phyloP scores from a whole-genome alignment of 768 basidiomycete species.

The Pleurotus citrinopileatus region DNA sequence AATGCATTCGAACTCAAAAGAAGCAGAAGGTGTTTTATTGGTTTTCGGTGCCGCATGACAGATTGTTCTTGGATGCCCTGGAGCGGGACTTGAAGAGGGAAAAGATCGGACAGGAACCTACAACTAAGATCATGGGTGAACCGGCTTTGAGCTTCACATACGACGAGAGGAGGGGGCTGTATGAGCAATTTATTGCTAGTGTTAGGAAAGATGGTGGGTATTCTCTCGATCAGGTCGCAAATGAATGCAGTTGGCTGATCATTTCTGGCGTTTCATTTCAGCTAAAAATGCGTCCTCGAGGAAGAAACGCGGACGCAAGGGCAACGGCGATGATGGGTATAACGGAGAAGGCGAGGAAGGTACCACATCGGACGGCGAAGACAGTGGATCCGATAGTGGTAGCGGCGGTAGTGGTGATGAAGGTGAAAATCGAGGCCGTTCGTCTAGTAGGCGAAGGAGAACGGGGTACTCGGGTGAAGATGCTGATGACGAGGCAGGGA shows the following conservation, averaged over 20 bases:
- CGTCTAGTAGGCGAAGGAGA: neutral
- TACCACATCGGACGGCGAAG: constrained; percentile 28
- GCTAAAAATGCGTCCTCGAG: neutral
- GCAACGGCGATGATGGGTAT: constrained; percentile 36
- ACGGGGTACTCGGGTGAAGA: constrained; percentile 3
- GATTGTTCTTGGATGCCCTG: constrained; percentile 93
- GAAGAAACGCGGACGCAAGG: constrained; percentile 1
- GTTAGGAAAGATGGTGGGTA: constrained; percentile 15
- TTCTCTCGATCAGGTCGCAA: neutral
- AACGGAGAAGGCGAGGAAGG: constrained; percentile 41
- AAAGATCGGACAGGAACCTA: constrained; percentile 85
- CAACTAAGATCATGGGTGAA: constrained; percentile 71
- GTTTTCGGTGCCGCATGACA: constrained; percentile 97
- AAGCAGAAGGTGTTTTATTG: constrained; percentile 99
- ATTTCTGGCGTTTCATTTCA: neutral
- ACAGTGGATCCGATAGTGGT: constrained; percentile 20
- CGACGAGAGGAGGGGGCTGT: constrained; percentile 80
- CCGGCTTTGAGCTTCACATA: constrained; percentile 88
- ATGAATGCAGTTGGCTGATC: constrained; percentile 11
- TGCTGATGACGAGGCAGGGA: constrained; percentile 4
- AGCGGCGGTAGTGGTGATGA: constrained; percentile 23
- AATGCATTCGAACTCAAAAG: constrained; percentile 97
- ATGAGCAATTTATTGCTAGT: constrained; percentile 73
- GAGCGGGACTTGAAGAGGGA: constrained; percentile 96
- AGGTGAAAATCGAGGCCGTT: constrained; percentile 10